Evolutionary conservation across 148 eudicot genomes (phyloP).

Genomic region (Amaranthus cruentus): DNA sequence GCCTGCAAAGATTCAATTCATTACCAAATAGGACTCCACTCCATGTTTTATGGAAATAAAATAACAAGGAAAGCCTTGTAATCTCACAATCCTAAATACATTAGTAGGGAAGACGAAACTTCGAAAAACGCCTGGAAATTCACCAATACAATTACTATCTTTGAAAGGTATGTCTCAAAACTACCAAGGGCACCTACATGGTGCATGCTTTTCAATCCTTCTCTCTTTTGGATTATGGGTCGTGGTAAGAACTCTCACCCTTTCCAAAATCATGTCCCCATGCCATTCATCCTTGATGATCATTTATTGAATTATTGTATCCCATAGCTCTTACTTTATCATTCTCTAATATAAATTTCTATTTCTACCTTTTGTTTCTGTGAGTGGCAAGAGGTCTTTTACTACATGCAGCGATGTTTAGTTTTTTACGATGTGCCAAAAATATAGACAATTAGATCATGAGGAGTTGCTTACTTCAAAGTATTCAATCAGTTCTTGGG

Average conservation of each 20-base stretch:
- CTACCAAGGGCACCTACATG: not conserved
- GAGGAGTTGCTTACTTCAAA: conserved; percentile 43
- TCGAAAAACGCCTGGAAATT: not conserved
- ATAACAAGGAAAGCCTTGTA: not conserved
- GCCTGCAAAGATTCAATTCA: conserved; percentile 32
- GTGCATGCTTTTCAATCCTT: not conserved
- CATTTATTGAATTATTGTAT: not conserved
- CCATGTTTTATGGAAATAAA: not conserved
- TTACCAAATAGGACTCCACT: not conserved
- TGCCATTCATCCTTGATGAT: not conserved
- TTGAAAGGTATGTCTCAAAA: not conserved
- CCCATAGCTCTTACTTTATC: not conserved
- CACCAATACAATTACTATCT: not conserved
- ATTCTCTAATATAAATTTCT: not conserved
- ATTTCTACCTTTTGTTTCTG: not conserved
- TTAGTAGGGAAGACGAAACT: not conserved
- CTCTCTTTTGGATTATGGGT: not conserved
- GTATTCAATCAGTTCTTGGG: conserved; percentile 54
- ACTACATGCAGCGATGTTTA: not conserved
- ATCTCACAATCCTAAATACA: not conserved
- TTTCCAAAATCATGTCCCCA: not conserved
- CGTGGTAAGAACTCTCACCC: not conserved
- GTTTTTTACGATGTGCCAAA: not conserved
- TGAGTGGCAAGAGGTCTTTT: not conserved
- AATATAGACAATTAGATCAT: not conserved